Evolutionary conservation across 169 alveolate genomes (phyloP).

Genomic region (Plasmodium yoelii): DNA sequence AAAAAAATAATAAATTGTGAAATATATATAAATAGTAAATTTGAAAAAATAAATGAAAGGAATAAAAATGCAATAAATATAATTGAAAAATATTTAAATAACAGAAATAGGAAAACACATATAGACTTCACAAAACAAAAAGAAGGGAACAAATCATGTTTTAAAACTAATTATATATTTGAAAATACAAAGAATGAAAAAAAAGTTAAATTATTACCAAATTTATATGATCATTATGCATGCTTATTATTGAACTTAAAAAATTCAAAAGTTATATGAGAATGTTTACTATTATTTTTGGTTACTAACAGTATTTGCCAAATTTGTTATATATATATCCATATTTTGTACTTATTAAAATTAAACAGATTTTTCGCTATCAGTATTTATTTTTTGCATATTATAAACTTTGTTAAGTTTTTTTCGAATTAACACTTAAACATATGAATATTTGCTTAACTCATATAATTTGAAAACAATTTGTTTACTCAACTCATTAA

Average conservation of each 20-base stretch:
- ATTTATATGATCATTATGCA: constrained; percentile 55
- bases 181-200: constrained; percentile 23
- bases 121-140: constrained; percentile 46
- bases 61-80: constrained; percentile 63
- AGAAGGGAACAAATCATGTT: constrained; percentile 5
- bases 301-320: no score
- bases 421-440: no score
- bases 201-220: constrained; percentile 23
- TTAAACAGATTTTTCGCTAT: no score
- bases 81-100: constrained; percentile 57
- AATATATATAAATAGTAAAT: constrained; percentile 57
- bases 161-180: constrained; percentile 11
- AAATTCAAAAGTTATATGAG: constrained; percentile 22
- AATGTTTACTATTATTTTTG: no score
- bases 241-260: constrained; percentile 41
- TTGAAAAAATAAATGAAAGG: constrained; percentile 74
- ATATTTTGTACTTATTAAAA: no score
- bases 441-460: no score
- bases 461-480: no score
- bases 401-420: no score
- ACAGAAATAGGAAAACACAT: constrained; percentile 19
- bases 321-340: no score
- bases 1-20: constrained; percentile 70
- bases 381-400: no score
- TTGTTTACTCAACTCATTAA: no score